A percentile compares a stretch with the other conserved stretches of the same genome.
phyloP scores from a whole-genome alignment of 2,329 filamentous ascomycete species.

The Pseudogymnoascus sp. region DNA sequence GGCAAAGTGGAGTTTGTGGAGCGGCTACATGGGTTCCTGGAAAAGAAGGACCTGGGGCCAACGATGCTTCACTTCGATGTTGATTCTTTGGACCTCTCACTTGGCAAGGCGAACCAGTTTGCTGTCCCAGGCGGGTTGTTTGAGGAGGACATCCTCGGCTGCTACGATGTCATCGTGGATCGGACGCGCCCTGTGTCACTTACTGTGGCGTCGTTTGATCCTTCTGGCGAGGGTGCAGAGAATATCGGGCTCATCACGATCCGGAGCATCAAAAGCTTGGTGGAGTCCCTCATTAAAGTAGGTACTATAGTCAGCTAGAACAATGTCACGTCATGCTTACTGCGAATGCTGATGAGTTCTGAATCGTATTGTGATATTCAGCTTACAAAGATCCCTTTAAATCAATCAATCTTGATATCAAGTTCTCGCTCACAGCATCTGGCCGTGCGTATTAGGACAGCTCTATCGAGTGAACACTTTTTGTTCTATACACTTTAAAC shows the following conservation, averaged over 20 bases:
- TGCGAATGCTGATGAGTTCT: not conserved
- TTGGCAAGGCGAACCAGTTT: slow-evolving; percentile 32
- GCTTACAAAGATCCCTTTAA: too few relatives aligned
- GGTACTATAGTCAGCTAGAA: not conserved
- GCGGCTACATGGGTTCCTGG: slow-evolving; percentile 14
- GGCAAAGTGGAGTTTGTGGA: slow-evolving; percentile 17
- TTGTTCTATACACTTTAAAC: not conserved
- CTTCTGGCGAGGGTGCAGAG: slow-evolving; percentile 3
- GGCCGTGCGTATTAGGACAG: too few relatives aligned
- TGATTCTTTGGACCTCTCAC: slow-evolving; percentile 28
- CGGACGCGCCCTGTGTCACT: slow-evolving; percentile 5
- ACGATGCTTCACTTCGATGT: slow-evolving; percentile 32
- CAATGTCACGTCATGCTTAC: not conserved
- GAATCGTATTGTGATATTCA: not conserved
- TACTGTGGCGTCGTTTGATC: slow-evolving; percentile 9
- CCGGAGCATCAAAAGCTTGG: not conserved
- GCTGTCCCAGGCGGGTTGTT: slow-evolving; percentile 29
- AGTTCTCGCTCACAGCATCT: too few relatives aligned
- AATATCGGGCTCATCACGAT: not conserved
- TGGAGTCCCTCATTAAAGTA: not conserved
- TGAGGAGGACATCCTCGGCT: slow-evolving; percentile 21
- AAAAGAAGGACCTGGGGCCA: slow-evolving; percentile 12
- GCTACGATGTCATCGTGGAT: slow-evolving; percentile 8
- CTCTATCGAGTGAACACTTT: too few relatives aligned
- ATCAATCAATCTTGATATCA: too few relatives aligned